Conservation (phyloP, 176 grass and related monocot species). For the Eragrostis nindensis region DNA sequence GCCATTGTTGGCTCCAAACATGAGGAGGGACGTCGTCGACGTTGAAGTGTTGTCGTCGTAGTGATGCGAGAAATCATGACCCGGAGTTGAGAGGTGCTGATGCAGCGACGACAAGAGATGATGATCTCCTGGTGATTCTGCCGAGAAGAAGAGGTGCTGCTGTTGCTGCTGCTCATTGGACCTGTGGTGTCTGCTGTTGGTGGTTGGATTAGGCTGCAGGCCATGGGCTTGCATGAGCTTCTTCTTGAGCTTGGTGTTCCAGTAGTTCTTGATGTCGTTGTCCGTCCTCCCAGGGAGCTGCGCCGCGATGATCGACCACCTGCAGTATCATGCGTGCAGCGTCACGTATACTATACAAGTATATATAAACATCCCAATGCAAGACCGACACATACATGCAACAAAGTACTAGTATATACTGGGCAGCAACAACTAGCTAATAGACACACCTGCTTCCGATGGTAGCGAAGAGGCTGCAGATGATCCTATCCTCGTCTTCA, state of each 20-base stretch:
- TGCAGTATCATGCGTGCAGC: not conserved
- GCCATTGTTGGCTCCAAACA: conserved; percentile 43
- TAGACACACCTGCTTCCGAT: conserved; percentile 88
- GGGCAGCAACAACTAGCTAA: too few relatives aligned
- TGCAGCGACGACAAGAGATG: conserved; percentile 10
- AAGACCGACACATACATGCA: too few relatives aligned
- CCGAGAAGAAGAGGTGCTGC: conserved; percentile 15
- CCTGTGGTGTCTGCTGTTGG: too few relatives aligned
- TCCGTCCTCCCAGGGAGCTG: conserved; percentile 88
- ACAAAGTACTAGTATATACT: too few relatives aligned
- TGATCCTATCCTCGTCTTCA: conserved; percentile 33
- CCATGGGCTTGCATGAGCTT: conserved; percentile 45
- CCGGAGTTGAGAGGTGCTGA: conserved; percentile 33
- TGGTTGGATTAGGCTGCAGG: not conserved
- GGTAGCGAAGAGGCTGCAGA: conserved; percentile 56
- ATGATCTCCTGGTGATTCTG: not conserved
- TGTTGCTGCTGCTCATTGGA: conserved; percentile 25
- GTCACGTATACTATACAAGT: too few relatives aligned
- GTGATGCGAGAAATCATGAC: not conserved
- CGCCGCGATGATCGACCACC: conserved; percentile 80
- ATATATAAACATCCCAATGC: too few relatives aligned
- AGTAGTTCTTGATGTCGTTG: conserved; percentile 97
- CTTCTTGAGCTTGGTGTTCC: conserved; percentile 99
- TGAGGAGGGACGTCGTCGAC: conserved; percentile 36
- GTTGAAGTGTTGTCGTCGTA: conserved; percentile 11